These are phyloP conservation scores for Cercophora newfieldiana DNA, from an alignment of 495 filamentous ascomycete genomes.

Conservation along the genomic window DNA sequence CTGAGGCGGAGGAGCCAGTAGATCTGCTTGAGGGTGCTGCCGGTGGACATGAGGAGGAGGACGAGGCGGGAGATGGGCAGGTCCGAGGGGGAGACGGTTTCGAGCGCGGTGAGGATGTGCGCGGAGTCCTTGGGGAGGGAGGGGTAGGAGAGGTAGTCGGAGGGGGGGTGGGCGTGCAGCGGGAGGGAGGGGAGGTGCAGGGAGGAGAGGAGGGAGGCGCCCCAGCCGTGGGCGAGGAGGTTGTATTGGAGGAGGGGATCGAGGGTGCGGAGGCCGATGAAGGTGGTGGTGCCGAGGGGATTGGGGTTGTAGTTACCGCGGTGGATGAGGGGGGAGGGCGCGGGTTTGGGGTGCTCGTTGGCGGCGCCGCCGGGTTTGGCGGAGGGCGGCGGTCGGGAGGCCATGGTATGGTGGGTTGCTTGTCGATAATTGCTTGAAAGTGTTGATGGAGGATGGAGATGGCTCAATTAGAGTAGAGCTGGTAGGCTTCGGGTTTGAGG, in stretches of 20 bases:
- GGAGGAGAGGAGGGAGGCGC: slow-evolving; percentile 25
- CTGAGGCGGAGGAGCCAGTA: slow-evolving; percentile 43
- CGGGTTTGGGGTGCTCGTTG: neutral
- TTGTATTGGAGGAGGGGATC: slow-evolving; percentile 60
- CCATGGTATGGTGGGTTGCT: neutral
- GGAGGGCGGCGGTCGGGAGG: neutral
- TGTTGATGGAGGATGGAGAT: no score
- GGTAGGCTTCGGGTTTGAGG: no score
- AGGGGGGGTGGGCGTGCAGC: slow-evolving; percentile 17
- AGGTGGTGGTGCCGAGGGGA: slow-evolving; percentile 51
- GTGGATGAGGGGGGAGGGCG: slow-evolving; percentile 28
- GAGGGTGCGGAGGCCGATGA: slow-evolving; percentile 56
- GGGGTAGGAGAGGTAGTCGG: neutral
- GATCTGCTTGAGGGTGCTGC: slow-evolving; percentile 52
- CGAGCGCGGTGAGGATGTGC: neutral
- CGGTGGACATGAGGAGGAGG: slow-evolving; percentile 52
- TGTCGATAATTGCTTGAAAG: neutral
- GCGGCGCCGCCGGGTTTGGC: neutral
- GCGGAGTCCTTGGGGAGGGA: neutral
- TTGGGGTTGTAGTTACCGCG: slow-evolving; percentile 44
- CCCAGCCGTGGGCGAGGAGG: slow-evolving; percentile 39
- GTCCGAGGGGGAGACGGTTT: neutral
- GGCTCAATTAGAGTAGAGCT: no score
- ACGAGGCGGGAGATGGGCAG: slow-evolving; percentile 38
- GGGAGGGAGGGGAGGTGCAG: slow-evolving; percentile 19